These are phyloP conservation scores for Crotalaria pallida DNA, from an alignment of 306 rosid species.

Conservation along the genomic window DNA sequence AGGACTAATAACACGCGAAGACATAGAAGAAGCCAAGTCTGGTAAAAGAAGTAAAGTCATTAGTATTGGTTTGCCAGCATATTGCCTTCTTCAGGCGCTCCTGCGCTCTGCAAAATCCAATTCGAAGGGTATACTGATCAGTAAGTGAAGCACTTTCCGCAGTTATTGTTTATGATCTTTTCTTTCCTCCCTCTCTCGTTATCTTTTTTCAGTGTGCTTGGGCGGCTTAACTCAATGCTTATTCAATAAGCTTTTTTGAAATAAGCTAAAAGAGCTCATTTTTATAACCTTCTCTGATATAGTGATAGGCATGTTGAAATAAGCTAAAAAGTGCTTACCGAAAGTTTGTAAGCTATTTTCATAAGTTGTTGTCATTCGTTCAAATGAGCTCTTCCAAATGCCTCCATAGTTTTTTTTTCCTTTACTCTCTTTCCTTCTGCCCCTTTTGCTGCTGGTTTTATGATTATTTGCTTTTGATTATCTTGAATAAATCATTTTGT, in stretches of 20 bases:
- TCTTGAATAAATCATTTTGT: not conserved
- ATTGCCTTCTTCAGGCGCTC: constrained; percentile 69
- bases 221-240: too few relatives aligned
- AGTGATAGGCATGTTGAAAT: too few relatives aligned
- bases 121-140: constrained; percentile 54
- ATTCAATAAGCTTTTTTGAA: too few relatives aligned
- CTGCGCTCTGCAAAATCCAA: constrained; percentile 65
- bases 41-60: constrained; percentile 65
- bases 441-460: not conserved
- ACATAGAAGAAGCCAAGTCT: constrained; percentile 61
- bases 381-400: not conserved
- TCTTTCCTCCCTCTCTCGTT: not conserved
- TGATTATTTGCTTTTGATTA: not conserved
- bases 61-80: constrained; percentile 79
- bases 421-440: not conserved
- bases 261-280: too few relatives aligned
- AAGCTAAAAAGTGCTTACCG: too few relatives aligned
- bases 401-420: not conserved
- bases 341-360: too few relatives aligned
- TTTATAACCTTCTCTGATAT: too few relatives aligned
- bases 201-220: too few relatives aligned
- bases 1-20: constrained; percentile 56
- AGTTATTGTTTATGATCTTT: not conserved
- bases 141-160: constrained; percentile 35
- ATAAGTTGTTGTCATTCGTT: too few relatives aligned